Evolutionary conservation across 1,284 basidiomycete species (phyloP), one percentile per base, ranked within the genome.

Genomic region (Malassezia pachydermatis): DNA sequence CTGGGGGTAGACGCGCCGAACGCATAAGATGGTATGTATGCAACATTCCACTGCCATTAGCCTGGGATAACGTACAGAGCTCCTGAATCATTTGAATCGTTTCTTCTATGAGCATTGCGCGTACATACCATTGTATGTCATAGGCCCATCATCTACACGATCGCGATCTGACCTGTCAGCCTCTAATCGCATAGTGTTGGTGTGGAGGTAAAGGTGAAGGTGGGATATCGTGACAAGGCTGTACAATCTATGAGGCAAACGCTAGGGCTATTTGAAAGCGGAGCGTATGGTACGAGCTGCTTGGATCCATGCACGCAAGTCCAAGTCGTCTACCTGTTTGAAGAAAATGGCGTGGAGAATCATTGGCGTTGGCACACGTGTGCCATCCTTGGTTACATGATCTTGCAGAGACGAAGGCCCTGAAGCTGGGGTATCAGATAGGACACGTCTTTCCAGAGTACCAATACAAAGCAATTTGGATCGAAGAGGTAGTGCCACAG

Each of bases 11-110:
- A 96, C 79, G 55, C 84, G 81, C 20, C 90, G 82, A 20, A 89
- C 80, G 65, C 86, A 92, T 1, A 96, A 78, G 52, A 96, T 86
- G 1, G 83, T 84, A 69, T 95, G 89, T 51, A 94, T 82, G 2
- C 86, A 84, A 20, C 90, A 84, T 72, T 96, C 90, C 60, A 96
- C 50, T 52, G 33, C n/a, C 17, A 27, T 47, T 9, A 52, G 40
- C 10, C 6, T 7, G 11, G 7, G 8, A 20, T 24, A 7, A 43
- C 50, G 13, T 43, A 52, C 50, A 17, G 23, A 52, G 27, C 4
- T 52, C 45, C 22, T 30, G 16, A 11, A 47, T 36, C 28, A 22
- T 29, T 13, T 17, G 23, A 14, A 52, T 35, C 25, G 50, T 52
- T 35, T 52, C 50, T 52, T 9, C 4, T 16, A 37, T 45, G 22